Evolutionary conservation across 495 filamentous ascomycete species (phyloP), one percentile per base, ranked within the genome.

Genomic region (Neohortaea acidophila): DNA sequence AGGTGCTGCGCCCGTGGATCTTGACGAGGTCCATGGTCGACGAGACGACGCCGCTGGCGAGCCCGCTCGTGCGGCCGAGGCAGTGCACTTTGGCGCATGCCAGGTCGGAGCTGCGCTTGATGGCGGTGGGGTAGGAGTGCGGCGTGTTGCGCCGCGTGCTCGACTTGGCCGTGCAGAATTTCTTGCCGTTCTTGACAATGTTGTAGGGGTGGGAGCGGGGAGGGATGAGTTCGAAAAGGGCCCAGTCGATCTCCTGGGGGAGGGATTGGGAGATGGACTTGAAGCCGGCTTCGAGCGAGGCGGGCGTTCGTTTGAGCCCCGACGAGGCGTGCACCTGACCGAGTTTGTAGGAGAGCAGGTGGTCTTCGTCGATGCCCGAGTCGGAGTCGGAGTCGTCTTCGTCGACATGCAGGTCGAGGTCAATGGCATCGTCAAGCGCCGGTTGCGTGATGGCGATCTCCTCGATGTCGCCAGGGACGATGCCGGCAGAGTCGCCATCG

Each of bases 211-310:
- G 79, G 37, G 75, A 62, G 10, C 87, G 73, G 13, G 74, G 66
- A 6, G 76, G 63, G 14, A 77, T 60, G 35, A 96, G 79, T 52
- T 85, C 78, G 43, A 96, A 81, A 8, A 96, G 61, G 0, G 86
- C 85, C 87, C 87, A 96, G 55, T 96, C 87, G 43, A 96, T 85
- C 55, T 96, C 87, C 49, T 96, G 87, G 11, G 80, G 67, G 10
- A 86, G 58, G 4, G 41, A 48, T 25, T 38, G 23, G 13, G 71
- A 70, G n/a, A 49, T 49, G 26, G 41, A 38, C 23, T 36, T 29
- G 46, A 37, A 49, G 21, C 46, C 46, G 6, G 38, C 36, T 25
- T 43, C 23, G 20, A 30, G 31, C 28, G 73, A 61, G 39, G 57
- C 20, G 6, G 29, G 66, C 48, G 75, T 75, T 2, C 89, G 73